Conservation (phyloP, 768 basidiomycete genomes). For the Chalciporus pseudorubinellus region DNA sequence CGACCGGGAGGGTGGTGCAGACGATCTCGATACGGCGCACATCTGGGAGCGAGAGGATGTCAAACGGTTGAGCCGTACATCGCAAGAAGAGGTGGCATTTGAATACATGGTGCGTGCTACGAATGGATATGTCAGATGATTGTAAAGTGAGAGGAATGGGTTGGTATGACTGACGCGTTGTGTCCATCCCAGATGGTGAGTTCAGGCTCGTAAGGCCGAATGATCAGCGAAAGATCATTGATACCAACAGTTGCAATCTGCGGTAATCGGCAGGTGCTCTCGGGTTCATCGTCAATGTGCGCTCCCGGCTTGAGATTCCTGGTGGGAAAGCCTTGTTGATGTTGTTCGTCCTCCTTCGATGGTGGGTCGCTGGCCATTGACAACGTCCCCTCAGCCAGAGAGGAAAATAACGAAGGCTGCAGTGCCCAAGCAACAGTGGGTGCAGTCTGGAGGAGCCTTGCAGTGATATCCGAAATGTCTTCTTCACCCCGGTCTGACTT, state of each 20-base stretch:
- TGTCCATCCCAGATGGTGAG: constrained; percentile 28
- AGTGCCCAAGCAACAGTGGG: not conserved
- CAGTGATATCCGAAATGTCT: not conserved
- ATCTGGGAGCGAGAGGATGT: constrained; percentile 7
- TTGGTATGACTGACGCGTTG: constrained; percentile 14
- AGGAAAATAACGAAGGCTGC: not conserved
- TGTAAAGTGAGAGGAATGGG: not conserved
- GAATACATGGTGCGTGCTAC: constrained; percentile 20
- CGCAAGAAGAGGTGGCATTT: constrained; percentile 24
- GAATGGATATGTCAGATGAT: not conserved
- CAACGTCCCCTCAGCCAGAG: not conserved
- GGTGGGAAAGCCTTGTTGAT: not conserved
- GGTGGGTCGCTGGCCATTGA: not conserved
- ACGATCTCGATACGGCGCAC: constrained; percentile 17
- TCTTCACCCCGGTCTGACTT: not conserved
- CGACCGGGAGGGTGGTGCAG: constrained; percentile 15
- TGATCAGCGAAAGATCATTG: constrained; percentile 16
- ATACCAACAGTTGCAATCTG: not conserved
- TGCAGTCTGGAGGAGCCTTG: constrained; percentile 1
- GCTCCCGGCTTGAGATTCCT: not conserved
- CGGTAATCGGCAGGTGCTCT: not conserved
- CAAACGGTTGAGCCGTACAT: constrained; percentile 15
- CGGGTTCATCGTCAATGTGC: not conserved
- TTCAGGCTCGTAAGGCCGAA: constrained; percentile 11
- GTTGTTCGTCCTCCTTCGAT: not conserved